phyloP scores from a whole-genome alignment of 306 rosid genomes.

The Vicia faba region DNA sequence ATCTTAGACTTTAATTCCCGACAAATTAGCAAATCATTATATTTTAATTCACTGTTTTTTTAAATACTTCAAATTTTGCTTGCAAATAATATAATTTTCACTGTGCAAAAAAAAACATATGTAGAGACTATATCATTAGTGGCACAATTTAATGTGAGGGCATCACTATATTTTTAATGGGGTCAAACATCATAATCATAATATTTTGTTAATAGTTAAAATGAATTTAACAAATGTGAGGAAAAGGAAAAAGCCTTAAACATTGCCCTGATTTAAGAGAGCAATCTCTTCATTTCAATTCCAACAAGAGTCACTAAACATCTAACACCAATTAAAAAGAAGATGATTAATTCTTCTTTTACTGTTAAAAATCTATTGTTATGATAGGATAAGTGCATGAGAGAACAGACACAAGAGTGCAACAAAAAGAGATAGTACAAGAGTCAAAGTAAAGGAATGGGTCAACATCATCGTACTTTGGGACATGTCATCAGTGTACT shows the following conservation, averaged over 20 bases:
- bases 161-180: too few species aligned
- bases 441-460: background rate
- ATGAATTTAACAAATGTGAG: too few species aligned
- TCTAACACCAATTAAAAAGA: background rate
- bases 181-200: too few species aligned
- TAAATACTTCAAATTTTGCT: too few species aligned
- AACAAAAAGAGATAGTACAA: conserved; percentile 12
- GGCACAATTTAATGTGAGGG: too few species aligned
- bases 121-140: too few species aligned
- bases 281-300: conserved; percentile 9
- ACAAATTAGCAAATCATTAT: too few species aligned
- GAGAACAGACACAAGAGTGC: conserved; percentile 9
- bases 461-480: background rate
- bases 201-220: too few species aligned
- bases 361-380: conserved; percentile 31
- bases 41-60: too few species aligned
- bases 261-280: conserved; percentile 16
- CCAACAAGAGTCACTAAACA: conserved; percentile 28
- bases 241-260: background rate
- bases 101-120: too few species aligned
- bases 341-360: conserved; percentile 14
- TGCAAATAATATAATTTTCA: too few species aligned
- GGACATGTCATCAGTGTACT: conserved; percentile 48
- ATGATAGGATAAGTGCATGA: background rate
- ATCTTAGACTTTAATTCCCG: too few species aligned